These are phyloP conservation scores for Tremella fuciformis DNA, from an alignment of 768 basidiomycete genomes.

Conservation along the genomic window DNA sequence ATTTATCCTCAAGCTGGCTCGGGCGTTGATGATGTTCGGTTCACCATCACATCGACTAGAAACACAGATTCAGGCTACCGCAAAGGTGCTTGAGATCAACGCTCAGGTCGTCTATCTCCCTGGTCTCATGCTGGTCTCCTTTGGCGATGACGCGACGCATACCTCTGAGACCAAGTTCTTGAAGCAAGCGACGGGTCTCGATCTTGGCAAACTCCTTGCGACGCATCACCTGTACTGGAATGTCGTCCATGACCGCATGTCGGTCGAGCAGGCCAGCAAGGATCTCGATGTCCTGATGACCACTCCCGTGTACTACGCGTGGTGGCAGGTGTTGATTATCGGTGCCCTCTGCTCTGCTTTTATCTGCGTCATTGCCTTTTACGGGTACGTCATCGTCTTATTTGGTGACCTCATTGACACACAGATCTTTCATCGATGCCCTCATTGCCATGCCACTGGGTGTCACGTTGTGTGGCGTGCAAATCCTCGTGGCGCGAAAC, in stretches of 20 bases:
- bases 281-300: conserved; percentile 73
- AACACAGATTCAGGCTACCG: conserved; percentile 82
- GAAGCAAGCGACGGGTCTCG: conserved; percentile 66
- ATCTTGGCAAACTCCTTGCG: conserved; percentile 71
- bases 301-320: conserved; percentile 60
- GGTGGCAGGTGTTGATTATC: conserved; percentile 64
- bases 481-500: conserved; percentile 68
- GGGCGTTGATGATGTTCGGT: conserved; percentile 85
- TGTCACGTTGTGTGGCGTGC: conserved; percentile 67
- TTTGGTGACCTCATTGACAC: conserved; percentile 3
- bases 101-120: conserved; percentile 80
- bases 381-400: conserved; percentile 36
- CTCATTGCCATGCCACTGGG: conserved; percentile 72
- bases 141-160: conserved; percentile 74
- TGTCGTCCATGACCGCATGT: conserved; percentile 78
- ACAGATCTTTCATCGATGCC: conserved; percentile 69
- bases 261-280: conserved; percentile 68
- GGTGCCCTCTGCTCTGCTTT: conserved; percentile 74
- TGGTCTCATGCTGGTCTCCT: conserved; percentile 70
- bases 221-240: conserved; percentile 71
- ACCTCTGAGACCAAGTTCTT: conserved; percentile 79
- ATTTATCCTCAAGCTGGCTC: conserved; percentile 80
- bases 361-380: conserved; percentile 57
- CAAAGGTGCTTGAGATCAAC: conserved; percentile 82
- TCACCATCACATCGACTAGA: conserved; percentile 92